A percentile compares a stretch with the other conserved stretches of the same genome.
Evolutionary conservation across 2,329 filamentous ascomycete genomes (phyloP).

Genomic region (Penicillium sp.): DNA sequence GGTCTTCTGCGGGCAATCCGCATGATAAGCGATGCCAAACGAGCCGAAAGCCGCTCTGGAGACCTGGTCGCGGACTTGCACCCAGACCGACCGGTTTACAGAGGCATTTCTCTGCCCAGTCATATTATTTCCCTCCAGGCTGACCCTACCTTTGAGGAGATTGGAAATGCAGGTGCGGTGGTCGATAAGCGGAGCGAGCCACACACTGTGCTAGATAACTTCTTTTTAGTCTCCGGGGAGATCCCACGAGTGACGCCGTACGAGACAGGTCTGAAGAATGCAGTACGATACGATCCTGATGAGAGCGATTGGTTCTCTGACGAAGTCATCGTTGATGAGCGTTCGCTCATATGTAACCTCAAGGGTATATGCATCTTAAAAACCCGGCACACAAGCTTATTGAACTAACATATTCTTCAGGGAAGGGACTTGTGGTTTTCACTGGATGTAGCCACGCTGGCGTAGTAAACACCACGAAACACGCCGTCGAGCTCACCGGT

Average conservation of each 20-base stretch:
- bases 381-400: background rate
- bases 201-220: slow-evolving; percentile 43
- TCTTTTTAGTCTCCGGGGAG: slow-evolving; percentile 48
- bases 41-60: slow-evolving; percentile 14
- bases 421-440: slow-evolving; percentile 47
- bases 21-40: slow-evolving; percentile 40
- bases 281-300: slow-evolving; percentile 37
- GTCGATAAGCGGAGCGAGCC: slow-evolving; percentile 34
- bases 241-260: slow-evolving; percentile 46
- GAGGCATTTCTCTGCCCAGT: slow-evolving; percentile 39
- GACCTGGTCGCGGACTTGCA: slow-evolving; percentile 44
- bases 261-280: slow-evolving; percentile 42
- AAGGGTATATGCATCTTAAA: slow-evolving; percentile 35
- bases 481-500: slow-evolving; percentile 38
- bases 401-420: slow-evolving; percentile 21
- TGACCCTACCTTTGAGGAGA: slow-evolving; percentile 45
- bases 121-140: slow-evolving; percentile 45
- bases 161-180: slow-evolving; percentile 37
- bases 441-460: slow-evolving; percentile 51
- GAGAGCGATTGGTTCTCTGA: slow-evolving; percentile 42
- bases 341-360: slow-evolving; percentile 47
- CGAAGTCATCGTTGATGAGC: slow-evolving; percentile 46
- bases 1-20: slow-evolving; percentile 44
- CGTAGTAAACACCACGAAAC: slow-evolving; percentile 45
- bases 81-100: slow-evolving; percentile 44